Base-by-base conservation (phyloP, 495 filamentous ascomycete genomes). In the Trichoderma reesei region DNA sequence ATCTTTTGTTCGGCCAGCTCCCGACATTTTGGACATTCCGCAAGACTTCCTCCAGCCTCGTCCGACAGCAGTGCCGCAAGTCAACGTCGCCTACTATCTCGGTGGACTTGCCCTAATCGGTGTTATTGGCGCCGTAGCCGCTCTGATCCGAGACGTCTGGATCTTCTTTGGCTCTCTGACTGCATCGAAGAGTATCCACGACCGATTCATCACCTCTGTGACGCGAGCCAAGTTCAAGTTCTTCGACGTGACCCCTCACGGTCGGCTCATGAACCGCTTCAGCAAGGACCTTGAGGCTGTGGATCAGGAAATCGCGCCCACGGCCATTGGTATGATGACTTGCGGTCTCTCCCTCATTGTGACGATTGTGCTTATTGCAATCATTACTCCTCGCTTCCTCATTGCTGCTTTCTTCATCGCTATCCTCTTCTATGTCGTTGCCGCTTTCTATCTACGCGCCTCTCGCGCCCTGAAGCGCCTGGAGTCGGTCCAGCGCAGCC, bases 261-360 rank as follows among this genome's bases (percentile, higher is more conserved):
- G 95, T 13, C 94, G 97, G 74, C 82, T 99, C 67, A 98, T 98
- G 89, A 99, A 99, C 73, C 83, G 95, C 42, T 99, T 99, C 75
- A 97, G 93, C 66, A 98, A 97, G 74, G 95, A 98, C 74, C 81
- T 98, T 34, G 94, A 99, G 72, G 86, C 91, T 5, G 80, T 99
- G 65, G 95, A 99, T 67, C 95, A 99, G 73, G 94, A 98, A 72
- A 89, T 98, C 64, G 92, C 94, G 1, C 90, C 92, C 20, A 85
- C 96, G 63, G 92, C 95, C 26, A 89, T 85, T 60, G 80, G 82
- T 36, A 79, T 85, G 39, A 82, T 85, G 76, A 76, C 72, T 11
- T 83, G 81, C 67, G 78, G 75, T 13, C 70, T 83, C 60, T 79
- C 77, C 41, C 90, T 98, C 39, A 70, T 96, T 64, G 93, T 92